Evolutionary conservation across 345 rosid species (phyloP).

Genomic region (Gynandropsis gynandra): DNA sequence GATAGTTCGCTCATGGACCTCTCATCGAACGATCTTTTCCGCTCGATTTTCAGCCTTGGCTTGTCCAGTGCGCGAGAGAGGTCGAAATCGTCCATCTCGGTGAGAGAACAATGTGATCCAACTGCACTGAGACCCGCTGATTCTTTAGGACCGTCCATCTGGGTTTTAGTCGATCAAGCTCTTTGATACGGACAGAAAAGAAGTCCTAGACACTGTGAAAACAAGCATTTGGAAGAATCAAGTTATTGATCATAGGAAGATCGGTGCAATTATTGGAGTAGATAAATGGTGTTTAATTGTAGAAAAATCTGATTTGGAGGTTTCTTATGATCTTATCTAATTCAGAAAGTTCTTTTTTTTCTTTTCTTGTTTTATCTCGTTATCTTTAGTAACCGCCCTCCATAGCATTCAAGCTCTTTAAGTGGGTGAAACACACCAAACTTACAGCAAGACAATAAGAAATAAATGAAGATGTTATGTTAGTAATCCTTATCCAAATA

Average conservation of each 20-base stretch:
- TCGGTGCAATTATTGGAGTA: too few relatives aligned
- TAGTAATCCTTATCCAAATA: conserved; percentile 2
- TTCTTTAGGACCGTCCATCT: conserved; percentile 53
- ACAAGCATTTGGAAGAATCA: not conserved
- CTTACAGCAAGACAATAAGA: too few relatives aligned
- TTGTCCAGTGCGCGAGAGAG: conserved; percentile 72
- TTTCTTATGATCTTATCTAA: too few relatives aligned
- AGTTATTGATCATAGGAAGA: too few relatives aligned
- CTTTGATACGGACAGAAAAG: not conserved
- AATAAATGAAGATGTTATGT: too few relatives aligned
- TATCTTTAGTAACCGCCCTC: too few relatives aligned
- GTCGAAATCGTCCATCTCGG: conserved; percentile 69
- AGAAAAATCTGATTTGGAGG: too few relatives aligned
- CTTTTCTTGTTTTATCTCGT: too few relatives aligned
- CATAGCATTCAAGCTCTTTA: too few relatives aligned
- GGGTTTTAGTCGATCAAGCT: conserved; percentile 12
- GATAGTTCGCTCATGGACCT: conserved; percentile 91
- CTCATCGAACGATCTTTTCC: conserved; percentile 90
- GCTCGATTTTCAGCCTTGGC: conserved; percentile 81
- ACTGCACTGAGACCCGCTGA: conserved; percentile 53
- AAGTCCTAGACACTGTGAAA: conserved; percentile 8
- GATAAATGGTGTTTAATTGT: too few relatives aligned
- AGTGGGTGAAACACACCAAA: too few relatives aligned
- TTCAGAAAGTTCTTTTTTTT: too few relatives aligned
- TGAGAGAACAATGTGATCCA: conserved; percentile 67